Percentiles rank a stretch among this genome's conserved stretches.
These are phyloP conservation scores for Nakazawaea wickerhamii DNA, from an alignment of 805 yeast genomes.

Conservation along the genomic window DNA sequence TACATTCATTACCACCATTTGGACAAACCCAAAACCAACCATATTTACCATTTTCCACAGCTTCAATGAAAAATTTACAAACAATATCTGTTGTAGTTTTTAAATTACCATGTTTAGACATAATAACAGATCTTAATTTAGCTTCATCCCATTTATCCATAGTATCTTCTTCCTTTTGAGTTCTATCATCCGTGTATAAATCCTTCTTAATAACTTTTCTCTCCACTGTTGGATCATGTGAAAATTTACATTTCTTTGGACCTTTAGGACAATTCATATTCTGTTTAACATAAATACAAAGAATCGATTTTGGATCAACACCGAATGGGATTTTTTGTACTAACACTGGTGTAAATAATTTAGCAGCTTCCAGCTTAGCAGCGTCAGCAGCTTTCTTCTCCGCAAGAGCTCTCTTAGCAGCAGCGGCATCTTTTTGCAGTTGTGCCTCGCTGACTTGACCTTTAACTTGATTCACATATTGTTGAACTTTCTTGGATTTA, in stretches of 20 bases:
- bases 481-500: conserved; percentile 87
- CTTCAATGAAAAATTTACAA: conserved; percentile 91
- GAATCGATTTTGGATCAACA: conserved; percentile 90
- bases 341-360: conserved; percentile 61
- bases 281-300: conserved; percentile 85
- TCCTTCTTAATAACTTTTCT: conserved; percentile 89
- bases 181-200: conserved; percentile 84
- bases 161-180: conserved; percentile 68
- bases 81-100: conserved; percentile 91
- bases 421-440: conserved; percentile 43
- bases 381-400: conserved; percentile 88
- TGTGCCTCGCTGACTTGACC: conserved; percentile 46
- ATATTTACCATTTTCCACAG: conserved; percentile 94
- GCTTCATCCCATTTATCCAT: conserved; percentile 98
- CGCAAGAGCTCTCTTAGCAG: conserved; percentile 68
- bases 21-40: conserved; percentile 99
- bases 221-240: conserved; percentile 82
- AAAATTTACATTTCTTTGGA: conserved; percentile 75
- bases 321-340: conserved; percentile 91
- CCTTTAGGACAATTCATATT: conserved; percentile 81
- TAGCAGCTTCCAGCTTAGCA: conserved; percentile 83
- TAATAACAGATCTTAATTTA: conserved; percentile 78
- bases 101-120: conserved; percentile 91
- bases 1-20: conserved; percentile 87
- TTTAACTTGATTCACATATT: conserved; percentile 61